A percentile compares a stretch with the other conserved stretches of the same genome.
Conservation (phyloP, 2,329 filamentous ascomycete genomes). For the Colletotrichum incanum region DNA sequence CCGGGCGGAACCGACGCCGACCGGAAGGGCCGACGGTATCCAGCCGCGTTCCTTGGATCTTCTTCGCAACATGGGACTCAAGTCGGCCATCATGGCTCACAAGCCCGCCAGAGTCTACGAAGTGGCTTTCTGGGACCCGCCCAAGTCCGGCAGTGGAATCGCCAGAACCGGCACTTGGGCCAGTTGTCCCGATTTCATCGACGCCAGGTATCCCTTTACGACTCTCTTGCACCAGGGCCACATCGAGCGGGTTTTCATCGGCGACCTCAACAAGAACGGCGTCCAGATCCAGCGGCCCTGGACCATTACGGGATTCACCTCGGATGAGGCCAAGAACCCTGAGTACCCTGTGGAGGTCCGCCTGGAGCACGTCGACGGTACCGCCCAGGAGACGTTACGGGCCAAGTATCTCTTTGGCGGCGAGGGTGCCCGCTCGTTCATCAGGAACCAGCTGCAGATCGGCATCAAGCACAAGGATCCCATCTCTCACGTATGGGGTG, state of each 20-base stretch:
- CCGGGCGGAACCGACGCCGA: constrained; percentile 85
- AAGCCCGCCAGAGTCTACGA: constrained; percentile 90
- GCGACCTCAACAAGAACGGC: constrained; percentile 75
- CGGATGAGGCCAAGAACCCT: constrained; percentile 68
- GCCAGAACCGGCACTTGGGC: constrained; percentile 83
- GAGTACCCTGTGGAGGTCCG: constrained; percentile 87
- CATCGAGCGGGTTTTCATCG: constrained; percentile 80
- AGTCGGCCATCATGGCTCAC: constrained; percentile 88
- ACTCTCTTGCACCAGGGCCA: constrained; percentile 80
- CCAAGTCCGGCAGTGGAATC: constrained; percentile 70
- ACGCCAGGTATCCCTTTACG: constrained; percentile 80
- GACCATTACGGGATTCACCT: constrained; percentile 74
- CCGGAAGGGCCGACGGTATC: constrained; percentile 91
- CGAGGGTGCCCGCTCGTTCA: constrained; percentile 78
- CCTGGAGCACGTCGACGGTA: constrained; percentile 83
- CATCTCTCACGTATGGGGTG: constrained; percentile 81
- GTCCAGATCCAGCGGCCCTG: constrained; percentile 75
- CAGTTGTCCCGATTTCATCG: constrained; percentile 88
- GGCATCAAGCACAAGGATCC: constrained; percentile 80
- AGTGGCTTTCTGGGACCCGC: constrained; percentile 81
- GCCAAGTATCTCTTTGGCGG: constrained; percentile 81
- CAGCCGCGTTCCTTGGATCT: constrained; percentile 91
- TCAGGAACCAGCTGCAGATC: constrained; percentile 77
- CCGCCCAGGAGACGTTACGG: constrained; percentile 75
- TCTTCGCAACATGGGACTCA: constrained; percentile 90